Conservation (phyloP, 2,329 filamentous ascomycete species). For the Dendrostoma leiphaemia region DNA sequence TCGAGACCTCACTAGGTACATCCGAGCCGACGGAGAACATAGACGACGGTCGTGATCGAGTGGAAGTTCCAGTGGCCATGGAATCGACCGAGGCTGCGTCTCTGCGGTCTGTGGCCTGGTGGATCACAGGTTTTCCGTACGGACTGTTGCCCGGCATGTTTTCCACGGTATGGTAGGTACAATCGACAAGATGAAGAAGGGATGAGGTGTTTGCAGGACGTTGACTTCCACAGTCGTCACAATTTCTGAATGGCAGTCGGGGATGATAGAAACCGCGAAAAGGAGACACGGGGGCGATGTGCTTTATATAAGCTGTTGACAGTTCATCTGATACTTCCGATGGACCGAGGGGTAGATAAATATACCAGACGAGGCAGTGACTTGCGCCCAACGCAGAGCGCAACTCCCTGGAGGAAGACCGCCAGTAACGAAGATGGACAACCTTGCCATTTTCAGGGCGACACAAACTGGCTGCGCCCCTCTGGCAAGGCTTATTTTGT, state of each 20-base stretch:
- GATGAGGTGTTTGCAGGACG: not conserved
- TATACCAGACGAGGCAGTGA: not conserved
- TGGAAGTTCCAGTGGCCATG: constrained; percentile 3
- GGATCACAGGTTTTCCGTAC: not conserved
- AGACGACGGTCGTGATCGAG: constrained; percentile 3
- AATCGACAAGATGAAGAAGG: not conserved
- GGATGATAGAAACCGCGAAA: not conserved
- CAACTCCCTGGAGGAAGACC: not conserved
- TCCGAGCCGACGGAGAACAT: constrained; percentile 6
- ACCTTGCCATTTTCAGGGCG: not conserved
- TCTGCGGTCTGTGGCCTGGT: not conserved
- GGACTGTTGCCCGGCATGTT: not conserved
- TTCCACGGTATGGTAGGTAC: not conserved
- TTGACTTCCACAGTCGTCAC: not conserved
- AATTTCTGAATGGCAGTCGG: not conserved
- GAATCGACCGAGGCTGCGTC: constrained; percentile 8
- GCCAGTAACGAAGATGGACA: not conserved
- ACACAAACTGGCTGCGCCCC: not conserved
- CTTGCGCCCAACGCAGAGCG: not conserved
- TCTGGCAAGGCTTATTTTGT: not conserved
- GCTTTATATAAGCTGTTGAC: not conserved
- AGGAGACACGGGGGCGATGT: not conserved
- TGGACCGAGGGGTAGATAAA: not conserved
- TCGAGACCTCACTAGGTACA: not conserved
- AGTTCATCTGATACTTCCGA: not conserved